Base-by-base conservation (phyloP, 2,329 filamentous ascomycete species). In the Diaporthe nobilis region DNA sequence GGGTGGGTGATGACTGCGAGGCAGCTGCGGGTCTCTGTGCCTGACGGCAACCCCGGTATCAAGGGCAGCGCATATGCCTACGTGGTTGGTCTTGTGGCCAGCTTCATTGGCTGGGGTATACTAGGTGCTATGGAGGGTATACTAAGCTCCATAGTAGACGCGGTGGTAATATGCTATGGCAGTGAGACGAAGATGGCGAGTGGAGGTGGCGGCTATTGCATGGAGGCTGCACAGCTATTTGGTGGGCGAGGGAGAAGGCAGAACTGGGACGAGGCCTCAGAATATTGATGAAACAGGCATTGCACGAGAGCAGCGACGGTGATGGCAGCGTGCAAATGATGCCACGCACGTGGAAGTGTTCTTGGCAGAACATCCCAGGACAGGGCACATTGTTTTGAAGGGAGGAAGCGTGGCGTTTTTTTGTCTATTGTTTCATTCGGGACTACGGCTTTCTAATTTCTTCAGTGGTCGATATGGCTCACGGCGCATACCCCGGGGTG, bases 1-100 rank as follows among this genome's bases (percentile, higher is more conserved):
- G 96, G 95, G n/a, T 99, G 97, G 97, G 95, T 98, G 12, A 94
- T 95, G 63, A 98, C 96, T 49, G 96, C 97, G 15, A 92, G 95
- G 77, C 93, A 94, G 84, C 87, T 98, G 5, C 88, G 90, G 71
- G 87, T 97, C 28, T 87, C 85, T 81, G 85, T 86, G 76, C 92
- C 84, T 74, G 89, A 87, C 53, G 88, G 88, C 34, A 72, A 76
- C 2, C 25, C 71, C 9, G 89, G 90, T 0, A 82, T 93, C 70
- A 91, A 91, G 61, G 97, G 97, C 12, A 98, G 95, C 80, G 88
- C 97, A 34, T 99, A 99, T 83, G 97, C 96, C 2, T 99, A 98
- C 81, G 91, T 98, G 2, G 95, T 99, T 31, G 97, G 96, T 13
- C 84, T 99, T 77, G 93, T 98, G 79, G 97, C 97, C 22, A 95